A percentile compares a stretch with the other conserved stretches of the same genome.
Evolutionary conservation across 2,329 filamentous ascomycete genomes (phyloP).

Genomic region (Parastagonospora nodorum): DNA sequence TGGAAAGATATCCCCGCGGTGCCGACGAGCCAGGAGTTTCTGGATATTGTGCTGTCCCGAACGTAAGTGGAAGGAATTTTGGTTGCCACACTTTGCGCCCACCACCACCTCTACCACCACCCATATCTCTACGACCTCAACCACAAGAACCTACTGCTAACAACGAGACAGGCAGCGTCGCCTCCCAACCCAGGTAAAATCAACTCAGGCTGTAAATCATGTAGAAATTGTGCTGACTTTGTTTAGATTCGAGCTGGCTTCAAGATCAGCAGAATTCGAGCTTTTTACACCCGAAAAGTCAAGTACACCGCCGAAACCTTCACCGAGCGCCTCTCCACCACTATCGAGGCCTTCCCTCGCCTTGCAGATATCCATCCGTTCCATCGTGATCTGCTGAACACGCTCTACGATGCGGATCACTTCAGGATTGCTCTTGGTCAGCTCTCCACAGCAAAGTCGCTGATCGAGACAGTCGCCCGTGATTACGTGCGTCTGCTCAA

Average conservation of each 20-base stretch:
- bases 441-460: slow-evolving; percentile 90
- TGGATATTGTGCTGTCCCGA: slow-evolving; percentile 94
- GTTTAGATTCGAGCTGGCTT: slow-evolving; percentile 96
- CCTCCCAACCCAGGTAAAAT: slow-evolving; percentile 83
- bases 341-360: slow-evolving; percentile 86
- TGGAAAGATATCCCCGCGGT: slow-evolving; percentile 77
- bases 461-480: slow-evolving; percentile 93
- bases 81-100: slow-evolving; percentile 3
- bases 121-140: no score
- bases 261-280: slow-evolving; percentile 92
- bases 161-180: slow-evolving; percentile 73
- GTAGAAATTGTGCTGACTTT: slow-evolving; percentile 58
- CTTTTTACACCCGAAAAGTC: slow-evolving; percentile 90
- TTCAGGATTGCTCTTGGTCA: slow-evolving; percentile 97
- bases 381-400: slow-evolving; percentile 89
- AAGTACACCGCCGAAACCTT: slow-evolving; percentile 98
- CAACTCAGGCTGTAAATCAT: background rate
- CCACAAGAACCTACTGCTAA: slow-evolving; percentile 11
- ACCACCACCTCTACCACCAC: background rate
- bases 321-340: slow-evolving; percentile 86
- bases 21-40: slow-evolving; percentile 90
- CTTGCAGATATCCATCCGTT: slow-evolving; percentile 95
- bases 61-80: slow-evolving; percentile 23
- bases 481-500: slow-evolving; percentile 96
- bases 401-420: slow-evolving; percentile 69